Percentiles rank a stretch among this genome's conserved stretches.
phyloP scores from a whole-genome alignment of 2,329 filamentous ascomycete species.

The Cladophialophora immunda region DNA sequence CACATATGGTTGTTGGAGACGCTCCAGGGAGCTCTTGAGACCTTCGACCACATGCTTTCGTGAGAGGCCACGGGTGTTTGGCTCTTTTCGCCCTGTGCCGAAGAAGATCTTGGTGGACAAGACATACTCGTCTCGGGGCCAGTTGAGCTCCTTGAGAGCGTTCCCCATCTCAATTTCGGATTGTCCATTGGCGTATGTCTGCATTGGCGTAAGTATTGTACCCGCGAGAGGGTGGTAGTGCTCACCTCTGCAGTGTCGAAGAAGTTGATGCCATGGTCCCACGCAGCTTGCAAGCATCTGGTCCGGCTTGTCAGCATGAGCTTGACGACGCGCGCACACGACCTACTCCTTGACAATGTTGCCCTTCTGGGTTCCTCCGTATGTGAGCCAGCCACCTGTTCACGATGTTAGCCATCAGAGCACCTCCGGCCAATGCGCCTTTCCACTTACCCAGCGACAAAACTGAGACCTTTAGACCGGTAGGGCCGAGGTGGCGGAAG shows the following conservation, averaged over 20 bases:
- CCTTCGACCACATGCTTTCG: conserved; percentile 76
- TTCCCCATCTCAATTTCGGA: conserved; percentile 64
- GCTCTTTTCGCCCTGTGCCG: conserved; percentile 54
- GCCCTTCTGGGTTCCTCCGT: conserved; percentile 62
- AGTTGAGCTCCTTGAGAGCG: conserved; percentile 65
- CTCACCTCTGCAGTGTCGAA: conserved; percentile 65
- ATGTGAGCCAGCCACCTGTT: conserved; percentile 50
- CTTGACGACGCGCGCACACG: neutral
- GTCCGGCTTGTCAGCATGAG: conserved; percentile 20
- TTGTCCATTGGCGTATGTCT: conserved; percentile 60
- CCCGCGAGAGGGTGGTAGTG: neutral
- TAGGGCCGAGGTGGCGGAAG: conserved; percentile 69
- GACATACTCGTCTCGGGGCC: conserved; percentile 66
- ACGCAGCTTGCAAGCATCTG: conserved; percentile 61
- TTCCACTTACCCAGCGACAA: conserved; percentile 66
- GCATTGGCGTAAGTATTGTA: conserved; percentile 13
- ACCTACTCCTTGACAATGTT: conserved; percentile 70
- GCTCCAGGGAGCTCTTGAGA: conserved; percentile 66
- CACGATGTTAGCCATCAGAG: neutral
- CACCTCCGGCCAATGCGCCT: neutral
- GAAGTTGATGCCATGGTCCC: conserved; percentile 66
- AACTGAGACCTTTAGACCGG: conserved; percentile 76
- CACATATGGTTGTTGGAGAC: conserved; percentile 72
- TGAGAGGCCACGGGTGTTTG: conserved; percentile 71
- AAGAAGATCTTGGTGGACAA: conserved; percentile 65